Conservation (phyloP, 2,329 filamentous ascomycete species). For the Teratosphaeria destructans region DNA sequence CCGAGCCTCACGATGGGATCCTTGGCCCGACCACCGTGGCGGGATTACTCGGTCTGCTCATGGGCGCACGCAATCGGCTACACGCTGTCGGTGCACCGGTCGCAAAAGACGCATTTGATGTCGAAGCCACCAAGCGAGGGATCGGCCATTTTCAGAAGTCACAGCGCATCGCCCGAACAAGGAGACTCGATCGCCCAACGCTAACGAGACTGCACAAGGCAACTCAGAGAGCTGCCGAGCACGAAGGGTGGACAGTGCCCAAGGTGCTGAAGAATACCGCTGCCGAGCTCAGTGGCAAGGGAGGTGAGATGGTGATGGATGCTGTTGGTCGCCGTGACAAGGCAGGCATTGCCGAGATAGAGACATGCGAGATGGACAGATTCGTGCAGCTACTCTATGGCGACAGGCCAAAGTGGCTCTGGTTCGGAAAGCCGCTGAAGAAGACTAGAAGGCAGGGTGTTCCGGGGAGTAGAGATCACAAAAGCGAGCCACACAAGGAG, state of each 20-base stretch:
- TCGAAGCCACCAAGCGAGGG: conserved; percentile 69
- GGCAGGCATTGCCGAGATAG: conserved; percentile 80
- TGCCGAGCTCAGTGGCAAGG: conserved; percentile 84
- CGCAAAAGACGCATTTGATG: conserved; percentile 82
- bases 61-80: conserved; percentile 82
- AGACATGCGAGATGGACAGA: conserved; percentile 78
- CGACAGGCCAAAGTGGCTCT: conserved; percentile 83
- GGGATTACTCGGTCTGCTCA: conserved; percentile 73
- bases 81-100: conserved; percentile 77
- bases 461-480: not conserved
- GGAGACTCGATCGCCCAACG: conserved; percentile 73
- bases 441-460: conserved; percentile 20
- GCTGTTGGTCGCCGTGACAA: conserved; percentile 79
- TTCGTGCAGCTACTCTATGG: conserved; percentile 72
- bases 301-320: conserved; percentile 90
- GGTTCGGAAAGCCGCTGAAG: conserved; percentile 80
- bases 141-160: conserved; percentile 85
- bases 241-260: conserved; percentile 85
- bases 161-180: conserved; percentile 66
- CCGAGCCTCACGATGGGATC: conserved; percentile 86
- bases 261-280: conserved; percentile 92
- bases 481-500: conserved; percentile 1
- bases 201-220: conserved; percentile 66
- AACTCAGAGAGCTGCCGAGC: conserved; percentile 83
- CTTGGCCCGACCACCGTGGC: conserved; percentile 86